These are phyloP conservation scores for Pyrenophora tritici-repentis DNA, from an alignment of 2,329 filamentous ascomycete genomes.

Conservation along the genomic window DNA sequence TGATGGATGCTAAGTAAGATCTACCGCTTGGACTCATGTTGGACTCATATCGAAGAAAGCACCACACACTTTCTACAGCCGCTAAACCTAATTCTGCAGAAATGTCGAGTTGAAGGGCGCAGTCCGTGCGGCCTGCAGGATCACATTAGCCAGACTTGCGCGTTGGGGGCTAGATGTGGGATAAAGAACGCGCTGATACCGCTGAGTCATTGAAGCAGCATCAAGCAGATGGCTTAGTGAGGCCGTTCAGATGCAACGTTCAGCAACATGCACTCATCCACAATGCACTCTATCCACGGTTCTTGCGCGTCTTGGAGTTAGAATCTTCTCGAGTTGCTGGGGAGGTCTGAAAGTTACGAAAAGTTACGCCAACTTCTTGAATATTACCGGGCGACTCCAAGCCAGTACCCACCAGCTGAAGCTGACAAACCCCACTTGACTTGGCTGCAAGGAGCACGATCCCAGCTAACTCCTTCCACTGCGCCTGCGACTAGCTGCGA, in stretches of 20 bases:
- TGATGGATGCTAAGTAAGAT: constrained; percentile 17
- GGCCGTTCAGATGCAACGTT: background rate
- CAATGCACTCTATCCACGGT: too few species aligned
- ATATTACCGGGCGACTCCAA: background rate
- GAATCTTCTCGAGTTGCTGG: background rate
- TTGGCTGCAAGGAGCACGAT: constrained; percentile 8
- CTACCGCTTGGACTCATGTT: constrained; percentile 12
- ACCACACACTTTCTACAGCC: constrained; percentile 8
- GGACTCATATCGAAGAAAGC: constrained; percentile 7
- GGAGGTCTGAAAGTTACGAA: background rate
- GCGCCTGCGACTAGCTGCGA: constrained; percentile 7
- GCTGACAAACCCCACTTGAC: constrained; percentile 29
- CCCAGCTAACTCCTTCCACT: constrained; percentile 6
- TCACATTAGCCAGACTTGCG: constrained; percentile 14
- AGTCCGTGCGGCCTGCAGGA: constrained; percentile 19
- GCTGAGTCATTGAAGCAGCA: constrained; percentile 15
- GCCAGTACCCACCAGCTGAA: constrained; percentile 4
- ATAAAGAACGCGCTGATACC: constrained; percentile 6
- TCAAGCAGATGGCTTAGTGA: background rate
- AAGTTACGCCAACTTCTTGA: background rate
- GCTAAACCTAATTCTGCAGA: constrained; percentile 14
- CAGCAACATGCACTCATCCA: background rate
- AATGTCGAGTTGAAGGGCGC: constrained; percentile 26
- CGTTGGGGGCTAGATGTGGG: constrained; percentile 10
- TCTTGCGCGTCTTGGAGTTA: too few species aligned